A percentile compares a stretch with the other conserved stretches of the same genome.
phyloP scores from a whole-genome alignment of 176 grass and related monocot genomes.

The Thalia dealbata region DNA sequence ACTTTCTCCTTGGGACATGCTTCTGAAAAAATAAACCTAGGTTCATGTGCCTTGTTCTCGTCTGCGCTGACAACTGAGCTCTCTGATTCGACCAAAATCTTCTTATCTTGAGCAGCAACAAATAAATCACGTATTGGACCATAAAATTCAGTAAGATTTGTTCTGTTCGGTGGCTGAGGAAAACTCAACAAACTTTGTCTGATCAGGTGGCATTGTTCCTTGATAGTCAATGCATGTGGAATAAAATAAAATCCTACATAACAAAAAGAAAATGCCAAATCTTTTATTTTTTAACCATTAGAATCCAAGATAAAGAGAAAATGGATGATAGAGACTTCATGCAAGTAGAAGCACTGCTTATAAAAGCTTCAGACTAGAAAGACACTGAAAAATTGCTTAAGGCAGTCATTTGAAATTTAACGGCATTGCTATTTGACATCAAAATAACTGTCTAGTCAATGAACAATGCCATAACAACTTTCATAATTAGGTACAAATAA shows the following conservation, averaged over 20 bases:
- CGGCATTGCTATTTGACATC: neutral
- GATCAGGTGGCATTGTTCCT: conserved; percentile 73
- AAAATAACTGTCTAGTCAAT: neutral
- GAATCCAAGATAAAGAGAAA: neutral
- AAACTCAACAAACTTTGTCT: conserved; percentile 71
- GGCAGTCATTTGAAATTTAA: neutral
- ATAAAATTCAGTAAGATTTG: conserved; percentile 61
- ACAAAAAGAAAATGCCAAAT: neutral
- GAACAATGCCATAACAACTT: neutral
- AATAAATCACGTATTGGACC: conserved; percentile 60
- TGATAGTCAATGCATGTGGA: conserved; percentile 45
- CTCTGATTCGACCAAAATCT: conserved; percentile 45
- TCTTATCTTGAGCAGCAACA: conserved; percentile 38
- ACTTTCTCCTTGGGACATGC: neutral
- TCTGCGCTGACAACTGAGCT: conserved; percentile 15
- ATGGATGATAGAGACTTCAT: neutral
- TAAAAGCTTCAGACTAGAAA: neutral
- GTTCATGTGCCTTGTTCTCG: conserved; percentile 8
- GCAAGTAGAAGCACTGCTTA: neutral
- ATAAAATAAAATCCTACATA: conserved; percentile 79
- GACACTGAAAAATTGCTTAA: neutral
- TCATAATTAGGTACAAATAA: no score
- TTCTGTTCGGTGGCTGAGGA: conserved; percentile 85
- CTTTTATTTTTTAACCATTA: neutral
- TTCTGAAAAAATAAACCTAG: conserved; percentile 35